A percentile compares a stretch with the other conserved stretches of the same genome.
Conservation (phyloP, 345 rosid species). For the Corchorus capsularis region DNA sequence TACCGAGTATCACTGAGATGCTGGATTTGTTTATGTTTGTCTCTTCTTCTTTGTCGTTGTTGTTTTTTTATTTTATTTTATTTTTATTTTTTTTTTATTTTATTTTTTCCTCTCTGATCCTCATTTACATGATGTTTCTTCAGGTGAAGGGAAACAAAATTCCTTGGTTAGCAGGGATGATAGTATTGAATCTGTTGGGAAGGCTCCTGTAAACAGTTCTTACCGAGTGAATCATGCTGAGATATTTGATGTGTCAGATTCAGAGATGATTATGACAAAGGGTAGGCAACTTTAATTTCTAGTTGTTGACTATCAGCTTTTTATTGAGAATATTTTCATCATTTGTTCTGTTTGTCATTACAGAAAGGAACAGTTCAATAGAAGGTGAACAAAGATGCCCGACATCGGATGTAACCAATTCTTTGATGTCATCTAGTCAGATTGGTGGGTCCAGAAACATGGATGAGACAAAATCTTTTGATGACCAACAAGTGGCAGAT, state of each 20-base stretch:
- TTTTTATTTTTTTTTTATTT: background rate
- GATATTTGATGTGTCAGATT: constrained; percentile 21
- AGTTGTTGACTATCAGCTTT: background rate
- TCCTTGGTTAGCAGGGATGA: constrained; percentile 30
- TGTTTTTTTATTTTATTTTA: too few relatives aligned
- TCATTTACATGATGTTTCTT: constrained; percentile 18
- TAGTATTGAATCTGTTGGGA: constrained; percentile 29
- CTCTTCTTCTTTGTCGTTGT: too few relatives aligned
- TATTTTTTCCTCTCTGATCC: background rate
- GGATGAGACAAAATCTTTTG: constrained; percentile 25
- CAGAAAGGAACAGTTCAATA: constrained; percentile 27
- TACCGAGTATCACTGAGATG: constrained; percentile 11
- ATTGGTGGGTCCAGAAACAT: constrained; percentile 3
- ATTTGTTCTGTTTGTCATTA: constrained; percentile 15
- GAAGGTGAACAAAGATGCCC: constrained; percentile 24
- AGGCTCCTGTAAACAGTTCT: constrained; percentile 21
- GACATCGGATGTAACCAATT: constrained; percentile 18
- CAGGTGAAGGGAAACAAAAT: constrained; percentile 43
- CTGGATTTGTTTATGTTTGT: background rate
- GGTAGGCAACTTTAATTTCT: constrained; percentile 26
- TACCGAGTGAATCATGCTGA: constrained; percentile 20
- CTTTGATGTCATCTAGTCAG: constrained; percentile 12
- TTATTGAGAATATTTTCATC: background rate
- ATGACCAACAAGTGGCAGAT: constrained; percentile 21
- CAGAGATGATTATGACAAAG: constrained; percentile 17